phyloP scores from a whole-genome alignment of 2,329 filamentous ascomycete genomes.

The Aureobasidium leucospermi region DNA sequence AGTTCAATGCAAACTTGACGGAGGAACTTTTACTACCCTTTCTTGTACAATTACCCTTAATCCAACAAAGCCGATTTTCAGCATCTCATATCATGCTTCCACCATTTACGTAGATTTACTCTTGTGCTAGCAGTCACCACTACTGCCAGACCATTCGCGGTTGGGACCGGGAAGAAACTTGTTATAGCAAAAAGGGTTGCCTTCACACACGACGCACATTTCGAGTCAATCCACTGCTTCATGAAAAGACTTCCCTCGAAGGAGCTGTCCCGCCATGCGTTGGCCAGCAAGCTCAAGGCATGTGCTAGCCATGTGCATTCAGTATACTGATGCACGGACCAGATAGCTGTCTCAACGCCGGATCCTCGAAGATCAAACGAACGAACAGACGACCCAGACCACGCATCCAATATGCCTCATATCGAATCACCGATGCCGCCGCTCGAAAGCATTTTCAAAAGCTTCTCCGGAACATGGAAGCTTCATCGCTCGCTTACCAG shows the following conservation, averaged over 20 bases:
- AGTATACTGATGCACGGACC: background rate
- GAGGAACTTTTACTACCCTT: background rate
- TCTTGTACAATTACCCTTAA: constrained; percentile 10
- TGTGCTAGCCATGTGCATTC: background rate
- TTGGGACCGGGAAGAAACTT: no score
- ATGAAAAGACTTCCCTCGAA: no score
- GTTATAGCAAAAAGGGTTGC: no score
- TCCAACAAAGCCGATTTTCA: background rate
- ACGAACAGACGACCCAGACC: background rate
- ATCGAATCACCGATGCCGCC: constrained; percentile 11
- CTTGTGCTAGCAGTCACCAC: background rate
- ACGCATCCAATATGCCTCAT: background rate
- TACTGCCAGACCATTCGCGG: no score
- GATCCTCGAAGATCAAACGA: background rate
- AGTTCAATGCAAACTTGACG: background rate
- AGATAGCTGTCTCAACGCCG: background rate
- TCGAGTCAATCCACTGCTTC: no score
- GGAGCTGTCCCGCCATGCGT: no score
- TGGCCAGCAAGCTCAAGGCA: no score
- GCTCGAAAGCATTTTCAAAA: constrained; percentile 25
- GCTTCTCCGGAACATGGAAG: constrained; percentile 28
- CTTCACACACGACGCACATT: no score
- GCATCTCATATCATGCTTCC: background rate
- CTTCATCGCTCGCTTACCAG: constrained; percentile 27
- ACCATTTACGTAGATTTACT: background rate